A percentile compares a stretch with the other conserved stretches of the same genome.
These are phyloP conservation scores for Hypocreales sp. DNA, from an alignment of 2,329 filamentous ascomycete species.

Conservation along the genomic window DNA sequence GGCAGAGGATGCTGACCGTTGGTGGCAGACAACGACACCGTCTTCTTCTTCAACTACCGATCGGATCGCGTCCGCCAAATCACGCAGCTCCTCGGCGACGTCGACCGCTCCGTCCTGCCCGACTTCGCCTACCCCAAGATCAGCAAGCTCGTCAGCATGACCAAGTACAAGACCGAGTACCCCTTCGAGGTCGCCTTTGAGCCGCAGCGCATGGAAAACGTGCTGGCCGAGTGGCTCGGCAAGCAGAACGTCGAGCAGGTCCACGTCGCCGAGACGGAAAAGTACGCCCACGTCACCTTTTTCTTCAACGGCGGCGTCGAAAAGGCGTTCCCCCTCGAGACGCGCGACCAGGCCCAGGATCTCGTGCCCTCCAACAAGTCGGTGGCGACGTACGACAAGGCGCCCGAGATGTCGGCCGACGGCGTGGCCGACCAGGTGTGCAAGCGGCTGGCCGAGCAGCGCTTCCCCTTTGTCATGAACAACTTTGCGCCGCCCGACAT, in stretches of 20 bases:
- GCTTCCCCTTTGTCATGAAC: conserved; percentile 98
- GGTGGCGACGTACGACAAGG: conserved; percentile 86
- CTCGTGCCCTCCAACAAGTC: conserved; percentile 75
- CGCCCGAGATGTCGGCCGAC: conserved; percentile 91
- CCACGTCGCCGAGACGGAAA: conserved; percentile 96
- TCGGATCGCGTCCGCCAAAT: conserved; percentile 95
- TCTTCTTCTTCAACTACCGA: conserved; percentile 99
- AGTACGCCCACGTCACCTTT: conserved; percentile 98
- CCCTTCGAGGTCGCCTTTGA: conserved; percentile 85
- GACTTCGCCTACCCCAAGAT: conserved; percentile 92
- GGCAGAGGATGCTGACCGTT: conserved; percentile 4
- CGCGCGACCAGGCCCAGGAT: conserved; percentile 66
- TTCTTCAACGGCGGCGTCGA: conserved; percentile 99
- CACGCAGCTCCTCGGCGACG: conserved; percentile 81
- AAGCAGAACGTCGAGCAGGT: conserved; percentile 86
- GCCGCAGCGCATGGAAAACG: conserved; percentile 91
- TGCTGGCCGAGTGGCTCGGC: conserved; percentile 91
- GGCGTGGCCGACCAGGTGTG: conserved; percentile 78
- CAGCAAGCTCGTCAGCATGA: conserved; percentile 82
- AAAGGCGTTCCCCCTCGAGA: conserved; percentile 86
- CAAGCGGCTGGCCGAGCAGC: conserved; percentile 71
- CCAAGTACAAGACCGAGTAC: conserved; percentile 91
- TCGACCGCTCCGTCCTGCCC: conserved; percentile 78
- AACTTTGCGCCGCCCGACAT: conserved; percentile 99
- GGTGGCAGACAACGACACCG: conserved; percentile 62